Evolutionary conservation across 2,329 filamentous ascomycete genomes (phyloP).

Genomic region (Aspergillus fischeri): DNA sequence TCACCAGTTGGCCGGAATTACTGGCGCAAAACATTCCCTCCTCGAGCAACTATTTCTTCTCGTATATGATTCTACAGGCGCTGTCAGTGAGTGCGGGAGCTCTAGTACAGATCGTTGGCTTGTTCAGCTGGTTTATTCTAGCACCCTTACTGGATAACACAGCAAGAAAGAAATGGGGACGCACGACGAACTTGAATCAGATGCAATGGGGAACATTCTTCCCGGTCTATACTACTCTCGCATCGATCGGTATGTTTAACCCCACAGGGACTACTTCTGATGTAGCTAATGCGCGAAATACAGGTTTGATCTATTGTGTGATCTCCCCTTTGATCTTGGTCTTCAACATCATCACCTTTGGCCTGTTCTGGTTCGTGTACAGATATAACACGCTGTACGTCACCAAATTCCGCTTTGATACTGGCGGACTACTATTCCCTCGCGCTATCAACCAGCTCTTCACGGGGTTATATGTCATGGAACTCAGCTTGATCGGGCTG

Average conservation of each 20-base stretch:
- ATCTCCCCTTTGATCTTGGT: conserved; percentile 86
- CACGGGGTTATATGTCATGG: conserved; percentile 91
- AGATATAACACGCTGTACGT: conserved; percentile 98
- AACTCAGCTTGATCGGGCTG: conserved; percentile 80
- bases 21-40: conserved; percentile 77
- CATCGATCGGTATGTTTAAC: conserved; percentile 67
- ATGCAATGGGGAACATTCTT: conserved; percentile 93
- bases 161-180: conserved; percentile 72
- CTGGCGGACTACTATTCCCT: conserved; percentile 87
- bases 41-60: conserved; percentile 95
- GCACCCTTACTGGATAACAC: conserved; percentile 81
- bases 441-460: conserved; percentile 93
- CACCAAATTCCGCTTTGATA: conserved; percentile 82
- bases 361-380: conserved; percentile 87
- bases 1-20: conserved; percentile 66
- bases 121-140: conserved; percentile 77
- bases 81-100: conserved; percentile 87
- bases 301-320: conserved; percentile 75
- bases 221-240: conserved; percentile 93
- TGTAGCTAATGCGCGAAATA: conserved; percentile 5
- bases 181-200: conserved; percentile 72
- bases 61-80: conserved; percentile 94
- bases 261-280: background rate
- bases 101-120: conserved; percentile 73
- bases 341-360: conserved; percentile 90